These are phyloP conservation scores for Schizophyllum commune DNA, from an alignment of 1,284 basidiomycete genomes.

Conservation along the genomic window DNA sequence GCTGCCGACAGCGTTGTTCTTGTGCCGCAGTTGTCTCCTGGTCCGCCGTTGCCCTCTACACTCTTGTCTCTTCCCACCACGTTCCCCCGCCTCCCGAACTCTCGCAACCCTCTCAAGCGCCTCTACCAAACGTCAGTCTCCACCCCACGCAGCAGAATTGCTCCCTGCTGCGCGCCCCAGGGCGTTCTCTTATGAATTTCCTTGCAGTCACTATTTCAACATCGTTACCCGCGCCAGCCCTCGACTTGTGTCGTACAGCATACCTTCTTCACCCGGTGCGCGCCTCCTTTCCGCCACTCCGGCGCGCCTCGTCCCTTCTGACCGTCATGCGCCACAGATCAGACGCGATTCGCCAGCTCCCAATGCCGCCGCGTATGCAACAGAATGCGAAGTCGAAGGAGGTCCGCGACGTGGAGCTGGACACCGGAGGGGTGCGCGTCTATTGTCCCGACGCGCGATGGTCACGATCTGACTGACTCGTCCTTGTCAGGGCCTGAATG, in stretches of 20 bases:
- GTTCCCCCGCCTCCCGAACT: background rate
- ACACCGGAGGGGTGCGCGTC: slow-evolving; percentile 67
- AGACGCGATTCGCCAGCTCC: background rate
- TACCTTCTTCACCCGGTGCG: too few relatives aligned
- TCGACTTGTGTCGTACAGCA: background rate
- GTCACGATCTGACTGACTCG: slow-evolving; percentile 1
- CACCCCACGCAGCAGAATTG: background rate
- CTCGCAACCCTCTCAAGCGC: background rate
- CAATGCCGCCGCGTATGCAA: background rate
- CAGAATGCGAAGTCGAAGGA: slow-evolving; percentile 68
- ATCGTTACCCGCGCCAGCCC: background rate
- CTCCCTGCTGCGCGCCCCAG: background rate
- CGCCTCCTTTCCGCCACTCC: background rate
- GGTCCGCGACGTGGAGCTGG: slow-evolving; percentile 62
- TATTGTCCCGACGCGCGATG: slow-evolving; percentile 4
- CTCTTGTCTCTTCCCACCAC: background rate
- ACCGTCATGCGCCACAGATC: background rate
- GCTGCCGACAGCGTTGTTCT: background rate
- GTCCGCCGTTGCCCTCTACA: background rate
- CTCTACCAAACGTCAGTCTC: background rate
- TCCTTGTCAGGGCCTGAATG: slow-evolving; percentile 42
- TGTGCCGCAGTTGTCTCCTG: background rate
- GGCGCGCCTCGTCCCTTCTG: background rate
- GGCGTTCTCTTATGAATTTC: background rate
- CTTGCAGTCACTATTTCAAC: background rate